These are phyloP conservation scores for Chiua sp. DNA, from an alignment of 1,284 basidiomycete species.

Conservation along the genomic window DNA sequence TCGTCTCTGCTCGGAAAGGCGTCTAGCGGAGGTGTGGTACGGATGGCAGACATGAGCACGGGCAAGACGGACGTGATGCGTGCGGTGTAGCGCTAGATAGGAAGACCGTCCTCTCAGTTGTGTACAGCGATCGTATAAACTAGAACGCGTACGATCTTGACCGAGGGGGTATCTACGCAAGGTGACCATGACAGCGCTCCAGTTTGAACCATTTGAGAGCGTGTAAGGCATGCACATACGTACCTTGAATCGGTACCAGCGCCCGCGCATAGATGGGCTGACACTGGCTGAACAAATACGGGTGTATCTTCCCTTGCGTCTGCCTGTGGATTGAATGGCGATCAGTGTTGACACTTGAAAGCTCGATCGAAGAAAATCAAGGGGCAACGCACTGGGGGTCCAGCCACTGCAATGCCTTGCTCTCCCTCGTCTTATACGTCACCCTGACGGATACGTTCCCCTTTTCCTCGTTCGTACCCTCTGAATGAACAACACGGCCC, in stretches of 20 bases:
- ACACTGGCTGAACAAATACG: slow-evolving; percentile 94
- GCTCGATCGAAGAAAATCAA: too few relatives aligned
- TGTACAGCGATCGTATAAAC: neutral
- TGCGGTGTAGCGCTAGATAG: slow-evolving; percentile 73
- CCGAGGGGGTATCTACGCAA: slow-evolving; percentile 64
- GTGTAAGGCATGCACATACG: slow-evolving; percentile 6
- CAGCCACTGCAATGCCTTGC: slow-evolving; percentile 94
- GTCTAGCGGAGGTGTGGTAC: slow-evolving; percentile 74
- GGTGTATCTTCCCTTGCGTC: slow-evolving; percentile 86
- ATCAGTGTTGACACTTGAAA: too few relatives aligned
- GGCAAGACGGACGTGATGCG: slow-evolving; percentile 79
- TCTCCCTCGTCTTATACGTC: slow-evolving; percentile 73
- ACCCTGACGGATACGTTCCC: slow-evolving; percentile 61
- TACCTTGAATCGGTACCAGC: slow-evolving; percentile 82
- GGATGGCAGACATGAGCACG: slow-evolving; percentile 85
- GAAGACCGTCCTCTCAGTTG: too few relatives aligned
- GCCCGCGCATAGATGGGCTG: slow-evolving; percentile 92
- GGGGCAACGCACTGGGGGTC: slow-evolving; percentile 67
- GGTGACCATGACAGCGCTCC: neutral
- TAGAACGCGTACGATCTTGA: slow-evolving; percentile 65
- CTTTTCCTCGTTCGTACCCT: slow-evolving; percentile 39
- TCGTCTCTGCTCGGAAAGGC: slow-evolving; percentile 69
- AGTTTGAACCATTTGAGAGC: neutral
- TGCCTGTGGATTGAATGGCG: slow-evolving; percentile 60
- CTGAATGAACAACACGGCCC: slow-evolving; percentile 36